Base-by-base conservation (phyloP, 495 filamentous ascomycete species). In the Penicilliopsis zonata region DNA sequence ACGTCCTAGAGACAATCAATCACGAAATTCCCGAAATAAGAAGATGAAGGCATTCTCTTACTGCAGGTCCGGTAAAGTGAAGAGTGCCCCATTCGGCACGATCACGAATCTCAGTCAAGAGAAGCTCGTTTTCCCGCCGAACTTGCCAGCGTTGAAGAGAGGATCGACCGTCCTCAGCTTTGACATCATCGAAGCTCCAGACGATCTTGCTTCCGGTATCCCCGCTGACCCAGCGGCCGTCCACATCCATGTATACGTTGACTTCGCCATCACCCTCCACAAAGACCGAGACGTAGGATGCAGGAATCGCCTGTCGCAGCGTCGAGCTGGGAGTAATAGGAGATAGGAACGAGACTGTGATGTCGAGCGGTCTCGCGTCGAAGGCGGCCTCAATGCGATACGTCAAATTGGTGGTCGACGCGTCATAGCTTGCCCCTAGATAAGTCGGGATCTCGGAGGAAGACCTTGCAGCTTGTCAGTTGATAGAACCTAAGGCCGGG, bases 311-410 rank as follows among this genome's bases (percentile, higher is more conserved):
- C 65, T 96, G 88, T 43, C 86, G 74, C 38, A 94, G 60, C 32
- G 86, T 94, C 34, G 87, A 94, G 3, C 84, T 84, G 3, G 86
- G 85, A 0, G 88, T 96, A 28, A 96, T 84, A 4, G 88, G 88
- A 14, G 86, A 94, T 22, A 94, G 67, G 55, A 94, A 94, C 2
- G 86, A 88, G 14, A 94, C 67, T 2, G 72, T 74, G 33, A 96
- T 55, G 34, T 77, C 70, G 2, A 63, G 38, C 28, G 73, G 64
- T 5, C 43, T 38, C 9, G 42, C 41, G 3, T 41, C 23, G 4
- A 51, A 45, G 6, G 31, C 27, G 3, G 71, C 61, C 3, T 64
- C 59, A 24, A 96, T 74, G 12, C 52, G 54, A 52, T 94, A 96
- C 21, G 81, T 88, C 31, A 96, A 68, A 44, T 93, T 94, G 18